Evolutionary conservation across 257 asterid genomes (phyloP).

Genomic region (Ballota nigra): DNA sequence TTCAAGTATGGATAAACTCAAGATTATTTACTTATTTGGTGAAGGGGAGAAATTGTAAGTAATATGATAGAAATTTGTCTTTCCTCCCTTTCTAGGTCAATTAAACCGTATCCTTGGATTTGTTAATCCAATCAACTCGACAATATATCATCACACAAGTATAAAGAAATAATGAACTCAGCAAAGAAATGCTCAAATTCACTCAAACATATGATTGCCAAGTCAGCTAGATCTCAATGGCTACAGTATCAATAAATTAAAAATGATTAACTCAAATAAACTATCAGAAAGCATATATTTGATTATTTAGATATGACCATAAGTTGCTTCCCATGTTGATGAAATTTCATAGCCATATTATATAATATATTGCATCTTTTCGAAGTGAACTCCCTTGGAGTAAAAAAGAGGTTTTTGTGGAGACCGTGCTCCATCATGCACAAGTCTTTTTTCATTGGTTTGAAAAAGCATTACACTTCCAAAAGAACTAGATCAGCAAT

Average conservation of each 20-base stretch:
- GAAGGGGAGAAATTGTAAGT: slow-evolving; percentile 9
- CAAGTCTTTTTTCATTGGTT: not conserved
- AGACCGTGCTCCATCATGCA: slow-evolving; percentile 7
- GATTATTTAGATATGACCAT: slow-evolving; percentile 7
- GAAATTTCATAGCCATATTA: slow-evolving; percentile 1
- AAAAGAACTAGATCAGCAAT: not conserved
- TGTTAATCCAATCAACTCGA: not conserved
- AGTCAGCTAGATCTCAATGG: slow-evolving; percentile 9
- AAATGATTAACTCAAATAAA: not conserved
- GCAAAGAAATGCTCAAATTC: not conserved
- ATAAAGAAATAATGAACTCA: slow-evolving; percentile 7
- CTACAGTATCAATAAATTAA: not conserved
- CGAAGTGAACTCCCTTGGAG: not conserved
- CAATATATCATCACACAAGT: not conserved
- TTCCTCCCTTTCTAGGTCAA: slow-evolving; percentile 13
- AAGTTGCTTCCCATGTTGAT: slow-evolving; percentile 4
- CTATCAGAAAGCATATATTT: slow-evolving; percentile 6
- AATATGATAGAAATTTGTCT: not conserved
- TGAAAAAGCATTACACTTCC: not conserved
- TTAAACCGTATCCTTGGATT: slow-evolving; percentile 11
- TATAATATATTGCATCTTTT: not conserved
- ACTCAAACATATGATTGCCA: not conserved
- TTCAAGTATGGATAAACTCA: slow-evolving; percentile 18
- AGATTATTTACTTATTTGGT: not conserved
- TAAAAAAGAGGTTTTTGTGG: not conserved